Evolutionary conservation across 495 filamentous ascomycete species (phyloP), one percentile per base, ranked within the genome.

Genomic region (Daldinia bambusicola): DNA sequence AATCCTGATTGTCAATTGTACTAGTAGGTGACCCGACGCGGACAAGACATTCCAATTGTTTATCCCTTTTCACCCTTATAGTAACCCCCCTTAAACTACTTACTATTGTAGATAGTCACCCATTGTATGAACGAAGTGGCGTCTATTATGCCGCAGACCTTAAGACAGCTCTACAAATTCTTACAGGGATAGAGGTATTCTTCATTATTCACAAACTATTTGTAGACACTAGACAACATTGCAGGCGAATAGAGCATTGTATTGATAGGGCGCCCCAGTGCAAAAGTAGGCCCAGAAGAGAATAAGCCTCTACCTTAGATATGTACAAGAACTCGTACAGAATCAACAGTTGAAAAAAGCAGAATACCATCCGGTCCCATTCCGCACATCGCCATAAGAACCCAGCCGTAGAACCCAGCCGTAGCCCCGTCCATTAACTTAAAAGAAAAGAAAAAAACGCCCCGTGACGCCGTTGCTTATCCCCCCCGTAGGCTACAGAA

Each of bases 401-500:
- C 10, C 56, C 37, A 41, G 9, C 57, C 69, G 40, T 53, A 32
- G 50, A 52, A 52, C 48, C 48, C 18, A 45, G 16, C 41, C 41
- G 41, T 45, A 16, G 41, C 26, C 26, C 26, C 16, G n/a, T n/a
- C 43, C 43, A 48, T 48, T 20, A 22, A 3, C 43, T 22, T 13
- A 4, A 20, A 36, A 5, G 7, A 10, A 36, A 36, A 36, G 20
- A 48, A 20, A 48, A 20, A 22, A 48, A 48, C 20, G 43, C 43
- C n/a, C 43, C 40, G 45, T 32, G 38, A 67, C 30, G 18, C 57
- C 51, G 18, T 37, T 32, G 53, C 43, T 22, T 20, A 36, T 36
- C 34, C 53, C 45, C 32, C 48, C 34, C 45, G 51, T 51, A 43
- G 50, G 31, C 32, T 52, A 68, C 63, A 68, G 43, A 58, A 62